Percentiles rank a stretch among this genome's conserved stretches.
These are phyloP conservation scores for Rhodosporidiobolus odoratus DNA, from an alignment of 768 basidiomycete species.

Conservation along the genomic window DNA sequence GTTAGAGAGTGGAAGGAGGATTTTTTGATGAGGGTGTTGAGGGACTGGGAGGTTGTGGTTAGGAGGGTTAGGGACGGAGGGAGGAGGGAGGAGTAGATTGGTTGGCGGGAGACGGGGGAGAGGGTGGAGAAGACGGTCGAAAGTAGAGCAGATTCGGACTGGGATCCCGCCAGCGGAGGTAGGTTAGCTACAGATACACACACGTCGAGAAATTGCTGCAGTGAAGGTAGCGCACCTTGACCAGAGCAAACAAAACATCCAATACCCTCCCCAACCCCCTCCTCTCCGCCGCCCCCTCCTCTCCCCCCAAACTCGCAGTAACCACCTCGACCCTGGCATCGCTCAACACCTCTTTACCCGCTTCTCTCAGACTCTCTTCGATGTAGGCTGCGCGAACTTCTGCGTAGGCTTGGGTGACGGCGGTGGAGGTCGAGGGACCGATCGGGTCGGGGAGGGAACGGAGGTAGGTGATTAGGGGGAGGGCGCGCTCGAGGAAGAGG, in stretches of 20 bases:
- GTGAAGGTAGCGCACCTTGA: slow-evolving; percentile 27
- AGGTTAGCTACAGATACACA: no score
- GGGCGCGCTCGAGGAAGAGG: slow-evolving; percentile 30
- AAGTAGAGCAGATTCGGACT: slow-evolving; percentile 40
- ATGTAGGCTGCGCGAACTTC: slow-evolving; percentile 28
- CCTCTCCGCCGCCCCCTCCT: slow-evolving; percentile 8
- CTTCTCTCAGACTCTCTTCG: slow-evolving; percentile 32
- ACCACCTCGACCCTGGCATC: slow-evolving; percentile 17
- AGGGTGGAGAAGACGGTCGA: slow-evolving; percentile 34
- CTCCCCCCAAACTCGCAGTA: neutral
- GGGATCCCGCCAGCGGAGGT: neutral
- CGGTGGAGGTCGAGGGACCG: slow-evolving; percentile 15
- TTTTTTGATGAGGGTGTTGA: slow-evolving; percentile 39
- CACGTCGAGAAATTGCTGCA: neutral
- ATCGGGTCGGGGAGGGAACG: slow-evolving; percentile 24
- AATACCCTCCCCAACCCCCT: slow-evolving; percentile 34
- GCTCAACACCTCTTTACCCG: slow-evolving; percentile 36
- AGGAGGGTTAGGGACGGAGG: slow-evolving; percentile 35
- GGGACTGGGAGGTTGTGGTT: slow-evolving; percentile 19
- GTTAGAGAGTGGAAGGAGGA: slow-evolving; percentile 30
- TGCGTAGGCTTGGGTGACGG: slow-evolving; percentile 29
- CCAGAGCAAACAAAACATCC: slow-evolving; percentile 39
- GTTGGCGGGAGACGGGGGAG: neutral
- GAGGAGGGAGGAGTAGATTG: slow-evolving; percentile 33
- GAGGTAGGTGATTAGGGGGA: slow-evolving; percentile 37